Percentiles rank a stretch among this genome's conserved stretches.
These are phyloP conservation scores for Paramecium pentaurelia DNA, from an alignment of 73 alveolate species.

Conservation along the genomic window DNA sequence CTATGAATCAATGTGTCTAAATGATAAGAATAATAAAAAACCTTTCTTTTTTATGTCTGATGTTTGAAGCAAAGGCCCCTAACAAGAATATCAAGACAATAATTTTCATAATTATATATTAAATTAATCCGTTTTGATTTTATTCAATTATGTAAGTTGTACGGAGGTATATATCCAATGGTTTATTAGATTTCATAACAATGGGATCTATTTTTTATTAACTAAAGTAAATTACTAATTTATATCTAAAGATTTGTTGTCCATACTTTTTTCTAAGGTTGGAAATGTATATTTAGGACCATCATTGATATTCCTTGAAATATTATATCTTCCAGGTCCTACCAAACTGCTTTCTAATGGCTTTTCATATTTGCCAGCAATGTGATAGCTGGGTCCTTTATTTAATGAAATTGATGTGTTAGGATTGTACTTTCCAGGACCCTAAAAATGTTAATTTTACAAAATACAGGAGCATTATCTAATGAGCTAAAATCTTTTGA, in stretches of 20 bases:
- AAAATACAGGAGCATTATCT: not conserved
- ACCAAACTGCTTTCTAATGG: not conserved
- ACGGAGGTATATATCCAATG: not conserved
- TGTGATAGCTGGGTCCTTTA: constrained; percentile 32
- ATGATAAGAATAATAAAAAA: not conserved
- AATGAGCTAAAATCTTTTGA: not conserved
- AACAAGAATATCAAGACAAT: not conserved
- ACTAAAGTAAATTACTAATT: not conserved
- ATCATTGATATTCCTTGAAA: not conserved
- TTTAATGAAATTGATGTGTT: not conserved
- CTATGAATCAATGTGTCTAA: not conserved
- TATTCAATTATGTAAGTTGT: not conserved
- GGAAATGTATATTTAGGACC: constrained; percentile 32
- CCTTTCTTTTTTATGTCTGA: not conserved
- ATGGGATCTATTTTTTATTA: not conserved
- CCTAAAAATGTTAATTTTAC: not conserved
- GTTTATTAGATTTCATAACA: constrained; percentile 13
- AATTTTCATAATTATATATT: not conserved
- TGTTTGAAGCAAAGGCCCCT: constrained; percentile 8
- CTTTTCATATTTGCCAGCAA: constrained; percentile 35
- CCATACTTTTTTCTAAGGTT: not conserved
- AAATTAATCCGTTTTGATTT: constrained; percentile 31
- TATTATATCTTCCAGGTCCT: constrained; percentile 43
- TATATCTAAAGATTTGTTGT: not conserved
- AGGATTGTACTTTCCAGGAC: constrained; percentile 37